Conservation (phyloP, 345 rosid species). For the Diplotaxis tenuifolia region DNA sequence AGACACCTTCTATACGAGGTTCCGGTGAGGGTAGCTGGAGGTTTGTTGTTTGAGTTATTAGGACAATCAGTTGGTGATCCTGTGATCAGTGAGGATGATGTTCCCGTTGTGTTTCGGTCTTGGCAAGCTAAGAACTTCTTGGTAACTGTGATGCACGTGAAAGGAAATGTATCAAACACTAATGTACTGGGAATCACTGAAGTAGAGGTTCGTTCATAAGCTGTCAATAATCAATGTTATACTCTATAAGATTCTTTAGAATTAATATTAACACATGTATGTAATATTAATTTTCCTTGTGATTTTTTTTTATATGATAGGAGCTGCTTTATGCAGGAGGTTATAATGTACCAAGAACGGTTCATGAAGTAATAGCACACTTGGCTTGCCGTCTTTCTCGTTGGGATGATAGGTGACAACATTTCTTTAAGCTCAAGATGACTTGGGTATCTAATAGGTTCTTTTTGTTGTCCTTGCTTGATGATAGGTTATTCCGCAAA, state of each 20-base stretch:
- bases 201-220: slow-evolving; percentile 69
- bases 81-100: slow-evolving; percentile 80
- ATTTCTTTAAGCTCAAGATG: background rate
- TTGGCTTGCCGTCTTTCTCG: slow-evolving; percentile 76
- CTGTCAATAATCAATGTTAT: background rate
- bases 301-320: slow-evolving; percentile 41
- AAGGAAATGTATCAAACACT: slow-evolving; percentile 53
- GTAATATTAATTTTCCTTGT: background rate
- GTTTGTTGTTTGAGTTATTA: slow-evolving; percentile 88
- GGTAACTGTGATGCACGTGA: slow-evolving; percentile 75
- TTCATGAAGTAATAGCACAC: slow-evolving; percentile 83
- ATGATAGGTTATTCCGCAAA: slow-evolving; percentile 80
- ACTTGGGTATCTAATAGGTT: slow-evolving; percentile 1
- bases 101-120: slow-evolving; percentile 83
- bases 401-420: slow-evolving; percentile 94
- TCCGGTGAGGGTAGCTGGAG: slow-evolving; percentile 98
- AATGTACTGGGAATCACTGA: slow-evolving; percentile 82
- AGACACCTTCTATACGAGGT: slow-evolving; percentile 93
- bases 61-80: slow-evolving; percentile 99
- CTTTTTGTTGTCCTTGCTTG: slow-evolving; percentile 7
- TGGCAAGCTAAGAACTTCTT: slow-evolving; percentile 97
- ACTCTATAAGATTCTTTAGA: background rate
- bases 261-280: background rate
- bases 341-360: slow-evolving; percentile 73
- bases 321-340: slow-evolving; percentile 89